These are phyloP conservation scores for Diplogelasinospora grovesii DNA, from an alignment of 495 filamentous ascomycete species.

Conservation along the genomic window DNA sequence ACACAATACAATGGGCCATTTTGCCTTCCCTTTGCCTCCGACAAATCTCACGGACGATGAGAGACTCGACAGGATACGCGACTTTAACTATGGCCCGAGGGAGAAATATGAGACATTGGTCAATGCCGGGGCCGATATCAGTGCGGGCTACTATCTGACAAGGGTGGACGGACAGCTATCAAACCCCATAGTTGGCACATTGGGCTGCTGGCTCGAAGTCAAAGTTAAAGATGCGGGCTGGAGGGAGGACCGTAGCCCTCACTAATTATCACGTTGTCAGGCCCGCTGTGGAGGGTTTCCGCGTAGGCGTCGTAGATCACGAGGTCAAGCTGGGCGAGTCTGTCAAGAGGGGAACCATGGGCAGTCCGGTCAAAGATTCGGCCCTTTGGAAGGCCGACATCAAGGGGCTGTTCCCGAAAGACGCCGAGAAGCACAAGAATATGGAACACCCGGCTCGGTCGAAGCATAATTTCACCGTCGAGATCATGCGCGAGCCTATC, in stretches of 20 bases:
- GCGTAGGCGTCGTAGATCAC: not conserved
- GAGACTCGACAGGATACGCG: too few species aligned
- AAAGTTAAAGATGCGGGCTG: not conserved
- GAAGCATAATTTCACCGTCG: not conserved
- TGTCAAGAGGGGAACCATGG: too few species aligned
- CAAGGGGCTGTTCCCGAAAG: not conserved
- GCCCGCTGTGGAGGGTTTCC: not conserved
- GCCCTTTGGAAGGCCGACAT: constrained; percentile 4
- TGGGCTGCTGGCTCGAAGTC: not conserved
- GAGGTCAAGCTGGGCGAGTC: not conserved
- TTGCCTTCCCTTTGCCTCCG: too few species aligned
- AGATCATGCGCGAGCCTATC: constrained; percentile 1
- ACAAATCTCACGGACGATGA: too few species aligned
- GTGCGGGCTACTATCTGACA: too few species aligned
- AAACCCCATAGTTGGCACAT: not conserved
- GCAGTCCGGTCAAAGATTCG: constrained; percentile 4
- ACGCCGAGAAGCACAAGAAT: not conserved
- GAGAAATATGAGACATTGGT: too few species aligned
- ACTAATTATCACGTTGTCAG: constrained; percentile 1
- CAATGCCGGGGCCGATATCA: too few species aligned
- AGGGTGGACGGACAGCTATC: too few species aligned
- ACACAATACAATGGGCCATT: too few species aligned
- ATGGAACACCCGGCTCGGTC: constrained; percentile 1
- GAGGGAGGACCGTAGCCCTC: not conserved
- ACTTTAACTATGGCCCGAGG: too few species aligned